Evolutionary conservation across 257 asterid genomes (phyloP).

Genomic region (Paulownia fortunei): DNA sequence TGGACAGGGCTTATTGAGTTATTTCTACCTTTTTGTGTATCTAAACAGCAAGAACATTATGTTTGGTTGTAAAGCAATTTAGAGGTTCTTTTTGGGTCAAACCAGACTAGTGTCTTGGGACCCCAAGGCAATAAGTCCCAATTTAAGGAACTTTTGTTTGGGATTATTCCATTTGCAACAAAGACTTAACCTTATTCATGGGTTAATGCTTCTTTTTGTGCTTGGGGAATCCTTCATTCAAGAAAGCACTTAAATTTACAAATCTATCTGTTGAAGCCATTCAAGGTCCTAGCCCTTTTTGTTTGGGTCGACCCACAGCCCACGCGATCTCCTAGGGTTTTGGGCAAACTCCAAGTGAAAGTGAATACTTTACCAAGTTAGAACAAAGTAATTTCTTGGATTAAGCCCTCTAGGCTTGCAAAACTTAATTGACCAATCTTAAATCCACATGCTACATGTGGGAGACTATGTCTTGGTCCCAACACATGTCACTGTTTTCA

Average conservation of each 20-base stretch:
- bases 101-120: constrained; percentile 46
- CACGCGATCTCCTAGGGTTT: constrained; percentile 39
- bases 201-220: constrained; percentile 28
- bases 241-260: constrained; percentile 9
- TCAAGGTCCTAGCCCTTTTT: background rate
- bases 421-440: constrained; percentile 44
- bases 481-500: constrained; percentile 20
- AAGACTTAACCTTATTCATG: constrained; percentile 14
- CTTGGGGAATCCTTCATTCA: constrained; percentile 41
- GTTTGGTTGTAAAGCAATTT: constrained; percentile 41
- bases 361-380: constrained; percentile 28
- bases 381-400: constrained; percentile 51
- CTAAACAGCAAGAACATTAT: constrained; percentile 34
- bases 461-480: constrained; percentile 38
- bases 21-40: constrained; percentile 17
- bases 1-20: too few relatives aligned
- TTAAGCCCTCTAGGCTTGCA: constrained; percentile 40
- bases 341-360: constrained; percentile 26
- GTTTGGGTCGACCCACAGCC: background rate
- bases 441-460: constrained; percentile 63
- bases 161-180: constrained; percentile 26
- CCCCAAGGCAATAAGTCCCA: constrained; percentile 48
- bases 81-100: constrained; percentile 39
- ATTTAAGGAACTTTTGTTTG: constrained; percentile 41
- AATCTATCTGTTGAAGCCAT: constrained; percentile 18